Evolutionary conservation across 2,329 filamentous ascomycete species (phyloP), one percentile per base, ranked within the genome.

Genomic region (Fusarium staphyleae): DNA sequence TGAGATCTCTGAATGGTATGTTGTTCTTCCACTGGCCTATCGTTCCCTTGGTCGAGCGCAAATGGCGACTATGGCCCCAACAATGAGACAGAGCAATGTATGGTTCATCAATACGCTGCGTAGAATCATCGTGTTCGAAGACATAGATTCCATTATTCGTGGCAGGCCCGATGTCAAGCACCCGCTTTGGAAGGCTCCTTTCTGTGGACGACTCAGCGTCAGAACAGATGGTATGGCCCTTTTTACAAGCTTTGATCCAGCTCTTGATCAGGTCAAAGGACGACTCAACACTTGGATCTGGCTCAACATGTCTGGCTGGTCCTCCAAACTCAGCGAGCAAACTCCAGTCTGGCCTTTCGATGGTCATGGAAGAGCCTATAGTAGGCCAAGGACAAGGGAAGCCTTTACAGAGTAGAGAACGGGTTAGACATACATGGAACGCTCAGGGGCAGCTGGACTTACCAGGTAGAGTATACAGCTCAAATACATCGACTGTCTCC

Each of bases 31-130:
- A 53, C 1, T 63, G 32, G 3, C 39, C 48, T 2, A 66, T 14
- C 1, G 62, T 64, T 1, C 15, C 22, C 3, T 15, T 58, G 0
- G 32, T 53, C 3, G 64, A 59, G 0, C 45, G 44, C 12, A 66
- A 33, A 6, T 59, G 54, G 1, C 51, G 47, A 0, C 51, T 62
- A 12, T 15, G 52, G 1, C 65, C 64, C 64, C 65, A 67, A 5
- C 65, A 67, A 13, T 67, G 65, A 24, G 64, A 66, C 0, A 67
- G 16, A 0, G 62, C 65, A 10, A 67, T 57, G 8, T 66, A 67
- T 3, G 57, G 46, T 13, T 51, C 39, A 8, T 36, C 24, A 0
- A 52, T 53, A 7, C 48, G 36, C 5, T 51, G n/a, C 3, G 14
- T 14, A 3, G 54, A 30, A 24, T 60, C 57, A 5, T 54, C 60